phyloP scores from a whole-genome alignment of 164 flowering plant species.

The Tetracentron sinense region DNA sequence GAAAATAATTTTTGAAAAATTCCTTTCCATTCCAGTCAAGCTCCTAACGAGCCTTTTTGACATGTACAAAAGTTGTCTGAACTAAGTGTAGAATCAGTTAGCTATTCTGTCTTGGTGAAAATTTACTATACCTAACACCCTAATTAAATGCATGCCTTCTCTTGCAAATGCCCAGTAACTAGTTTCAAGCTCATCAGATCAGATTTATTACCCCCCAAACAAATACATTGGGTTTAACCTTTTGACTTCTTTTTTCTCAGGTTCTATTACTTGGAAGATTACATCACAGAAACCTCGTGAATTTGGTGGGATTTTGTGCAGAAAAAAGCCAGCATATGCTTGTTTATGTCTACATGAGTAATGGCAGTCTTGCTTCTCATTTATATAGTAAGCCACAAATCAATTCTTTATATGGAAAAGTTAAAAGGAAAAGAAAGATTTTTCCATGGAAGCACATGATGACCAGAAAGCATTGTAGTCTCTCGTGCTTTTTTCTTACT shows the following conservation, averaged over 20 bases:
- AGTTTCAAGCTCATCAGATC: too few relatives aligned
- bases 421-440: background rate
- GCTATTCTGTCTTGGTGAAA: too few relatives aligned
- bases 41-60: too few relatives aligned
- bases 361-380: conserved; percentile 95
- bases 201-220: background rate
- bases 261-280: conserved; percentile 83
- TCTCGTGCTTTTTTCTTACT: too few relatives aligned
- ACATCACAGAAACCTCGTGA: conserved; percentile 96
- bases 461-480: too few relatives aligned
- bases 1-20: too few relatives aligned
- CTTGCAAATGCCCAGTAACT: too few relatives aligned
- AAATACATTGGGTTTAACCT: background rate
- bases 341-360: conserved; percentile 87
- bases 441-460: background rate
- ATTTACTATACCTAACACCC: too few relatives aligned
- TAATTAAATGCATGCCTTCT: too few relatives aligned
- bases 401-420: background rate
- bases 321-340: conserved; percentile 93
- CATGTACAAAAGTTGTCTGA: too few relatives aligned
- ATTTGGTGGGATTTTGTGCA: conserved; percentile 96
- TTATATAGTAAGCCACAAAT: conserved; percentile 68
- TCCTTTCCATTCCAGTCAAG: too few relatives aligned
- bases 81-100: too few relatives aligned
- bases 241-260: conserved; percentile 32